Evolutionary conservation across 2,329 filamentous ascomycete species (phyloP), one percentile per base, ranked within the genome.

Genomic region (Alternaria arbusti): DNA sequence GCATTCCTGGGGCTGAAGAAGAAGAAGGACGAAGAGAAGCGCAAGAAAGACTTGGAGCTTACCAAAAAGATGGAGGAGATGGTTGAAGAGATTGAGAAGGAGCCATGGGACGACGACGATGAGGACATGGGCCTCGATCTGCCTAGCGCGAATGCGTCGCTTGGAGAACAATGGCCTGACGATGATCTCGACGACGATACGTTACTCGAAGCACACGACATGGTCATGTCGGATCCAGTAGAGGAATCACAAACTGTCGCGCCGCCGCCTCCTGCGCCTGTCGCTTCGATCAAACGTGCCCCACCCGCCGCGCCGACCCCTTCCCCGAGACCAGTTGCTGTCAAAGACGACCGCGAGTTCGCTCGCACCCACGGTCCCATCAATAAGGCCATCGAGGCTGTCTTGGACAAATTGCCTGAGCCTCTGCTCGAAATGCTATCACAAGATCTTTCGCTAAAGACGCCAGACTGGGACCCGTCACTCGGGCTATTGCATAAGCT

Each of bases 131-230:
- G 59, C 30, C 50, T 70, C 2, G 62, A 69, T 43, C 26, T 77
- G 43, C 67, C 71, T 2, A 57, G 46, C 0, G 12, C 51, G 13
- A 57, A 57, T 23, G 44, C 22, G 15, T 55, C 64, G 11, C 54
- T 47, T 17, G 65, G 54, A 11, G 70, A 74, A 30, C 58, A 67
- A 9, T 75, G 66, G 67, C 59, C 61, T 11, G 76, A 77, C 8
- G 73, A 78, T 2, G 76, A 78, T 12, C 50, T 79, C 22, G 78
- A 79, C 36, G 78, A 80, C 57, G 72, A 76, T 13, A 67, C 71
- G 1, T 63, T 80, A 1, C 63, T 79, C 4, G 67, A 78, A 49
- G 67, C 67, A 6, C 73, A 79, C 30, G 68, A 77, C 20, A 22
- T 71, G 36, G 43, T 72, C 58, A 69, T 74, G 61, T 73, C 73